Evolutionary conservation across 352 stramenopile genomes (phyloP).

Genomic region (Phytophthora lateralis): DNA sequence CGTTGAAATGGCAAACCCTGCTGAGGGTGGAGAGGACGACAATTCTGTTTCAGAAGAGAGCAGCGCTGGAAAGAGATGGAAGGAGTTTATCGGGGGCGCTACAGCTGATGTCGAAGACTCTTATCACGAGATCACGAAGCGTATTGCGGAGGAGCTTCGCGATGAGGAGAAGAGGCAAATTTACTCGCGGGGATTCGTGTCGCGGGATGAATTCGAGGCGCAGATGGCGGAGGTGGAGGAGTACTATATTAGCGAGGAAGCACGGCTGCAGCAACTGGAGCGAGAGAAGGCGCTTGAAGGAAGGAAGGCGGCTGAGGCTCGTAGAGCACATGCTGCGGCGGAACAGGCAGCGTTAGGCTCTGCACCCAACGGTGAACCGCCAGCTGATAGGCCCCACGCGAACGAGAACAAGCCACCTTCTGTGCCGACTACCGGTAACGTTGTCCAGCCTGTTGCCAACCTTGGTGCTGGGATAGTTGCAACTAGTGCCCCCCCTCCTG

Average conservation of each 20-base stretch:
- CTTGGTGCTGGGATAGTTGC: background rate
- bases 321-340: constrained; percentile 11
- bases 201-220: constrained; percentile 49
- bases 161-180: constrained; percentile 41
- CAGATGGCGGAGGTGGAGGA: constrained; percentile 44
- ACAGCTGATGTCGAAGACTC: constrained; percentile 54
- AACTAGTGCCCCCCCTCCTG: background rate
- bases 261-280: constrained; percentile 38
- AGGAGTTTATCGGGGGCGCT: constrained; percentile 60
- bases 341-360: constrained; percentile 6
- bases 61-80: constrained; percentile 59
- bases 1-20: constrained; percentile 9
- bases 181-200: constrained; percentile 73
- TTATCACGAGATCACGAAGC: constrained; percentile 54
- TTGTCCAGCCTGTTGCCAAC: constrained; percentile 6
- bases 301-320: constrained; percentile 33
- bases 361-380: background rate
- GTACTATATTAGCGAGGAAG: constrained; percentile 38
- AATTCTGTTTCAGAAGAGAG: constrained; percentile 28
- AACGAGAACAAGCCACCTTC: constrained; percentile 3
- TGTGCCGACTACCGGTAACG: background rate
- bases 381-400: no score
- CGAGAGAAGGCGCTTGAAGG: constrained; percentile 32
- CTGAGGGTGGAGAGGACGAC: constrained; percentile 15
- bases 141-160: constrained; percentile 56